Conservation (phyloP, 495 filamentous ascomycete genomes). For the Penicillium paxilli region DNA sequence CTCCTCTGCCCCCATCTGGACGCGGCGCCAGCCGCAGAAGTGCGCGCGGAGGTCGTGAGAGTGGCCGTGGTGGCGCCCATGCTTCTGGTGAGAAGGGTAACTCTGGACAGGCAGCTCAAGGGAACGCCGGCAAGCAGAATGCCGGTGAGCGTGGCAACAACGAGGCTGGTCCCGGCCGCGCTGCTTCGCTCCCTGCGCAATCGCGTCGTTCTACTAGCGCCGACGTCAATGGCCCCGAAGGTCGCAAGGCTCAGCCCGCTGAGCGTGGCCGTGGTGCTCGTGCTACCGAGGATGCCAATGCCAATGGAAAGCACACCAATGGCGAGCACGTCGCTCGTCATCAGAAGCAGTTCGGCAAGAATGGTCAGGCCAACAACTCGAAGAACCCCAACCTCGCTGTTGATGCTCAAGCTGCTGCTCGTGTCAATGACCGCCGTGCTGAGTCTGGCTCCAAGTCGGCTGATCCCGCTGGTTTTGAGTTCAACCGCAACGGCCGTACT, state of each 20-base stretch:
- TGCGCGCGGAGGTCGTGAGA: constrained; percentile 54
- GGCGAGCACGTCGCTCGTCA: constrained; percentile 33
- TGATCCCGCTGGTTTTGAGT: constrained; percentile 38
- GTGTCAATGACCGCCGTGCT: constrained; percentile 36
- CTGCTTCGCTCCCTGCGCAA: constrained; percentile 44
- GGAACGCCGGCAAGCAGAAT: constrained; percentile 33
- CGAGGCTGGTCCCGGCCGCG: constrained; percentile 37
- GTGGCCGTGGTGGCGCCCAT: constrained; percentile 52
- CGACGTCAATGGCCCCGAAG: constrained; percentile 32
- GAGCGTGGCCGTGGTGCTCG: constrained; percentile 38
- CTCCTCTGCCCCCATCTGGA: constrained; percentile 62
- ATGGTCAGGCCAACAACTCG: constrained; percentile 31
- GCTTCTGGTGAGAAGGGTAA: constrained; percentile 50
- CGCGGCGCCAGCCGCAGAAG: constrained; percentile 60
- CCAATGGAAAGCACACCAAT: constrained; percentile 23
- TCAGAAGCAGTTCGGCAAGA: constrained; percentile 36
- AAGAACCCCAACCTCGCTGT: constrained; percentile 33
- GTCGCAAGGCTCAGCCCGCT: constrained; percentile 32
- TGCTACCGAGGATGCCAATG: constrained; percentile 32
- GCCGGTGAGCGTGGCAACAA: constrained; percentile 39
- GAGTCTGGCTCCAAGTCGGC: constrained; percentile 42
- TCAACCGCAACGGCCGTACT: constrained; percentile 49
- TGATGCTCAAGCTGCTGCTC: constrained; percentile 34
- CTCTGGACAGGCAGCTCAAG: constrained; percentile 30
- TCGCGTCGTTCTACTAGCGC: constrained; percentile 39